phyloP scores from a whole-genome alignment of 1,284 basidiomycete genomes.

The Puccinia polysora region DNA sequence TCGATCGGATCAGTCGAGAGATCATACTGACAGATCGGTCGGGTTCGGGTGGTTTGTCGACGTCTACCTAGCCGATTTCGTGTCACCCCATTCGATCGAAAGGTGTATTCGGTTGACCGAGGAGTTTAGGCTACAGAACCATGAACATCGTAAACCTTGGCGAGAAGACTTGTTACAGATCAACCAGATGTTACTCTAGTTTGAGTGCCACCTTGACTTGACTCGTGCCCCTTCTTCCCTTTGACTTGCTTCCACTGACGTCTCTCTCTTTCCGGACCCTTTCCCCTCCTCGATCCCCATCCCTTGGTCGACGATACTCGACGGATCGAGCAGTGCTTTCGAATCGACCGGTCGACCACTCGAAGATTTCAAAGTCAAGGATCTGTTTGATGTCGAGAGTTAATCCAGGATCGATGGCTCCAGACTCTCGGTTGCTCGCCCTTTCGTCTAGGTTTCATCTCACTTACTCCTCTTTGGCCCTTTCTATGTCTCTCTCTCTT shows the following conservation, averaged over 20 bases:
- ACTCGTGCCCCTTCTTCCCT: too few species aligned
- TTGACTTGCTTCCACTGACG: too few species aligned
- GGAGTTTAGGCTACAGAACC: constrained; percentile 28
- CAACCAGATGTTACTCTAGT: constrained; percentile 44
- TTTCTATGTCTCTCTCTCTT: too few species aligned
- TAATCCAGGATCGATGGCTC: too few species aligned
- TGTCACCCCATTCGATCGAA: constrained; percentile 29
- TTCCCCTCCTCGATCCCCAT: too few species aligned
- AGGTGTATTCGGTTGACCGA: constrained; percentile 33
- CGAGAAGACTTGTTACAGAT: constrained; percentile 38
- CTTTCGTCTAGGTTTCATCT: too few species aligned
- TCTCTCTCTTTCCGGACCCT: too few species aligned
- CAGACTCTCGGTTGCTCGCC: too few species aligned
- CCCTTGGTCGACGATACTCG: too few species aligned
- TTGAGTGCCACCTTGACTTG: background rate
- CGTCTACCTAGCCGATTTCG: constrained; percentile 35
- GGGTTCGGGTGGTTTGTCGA: background rate
- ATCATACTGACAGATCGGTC: background rate
- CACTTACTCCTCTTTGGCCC: too few species aligned
- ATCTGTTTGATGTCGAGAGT: too few species aligned
- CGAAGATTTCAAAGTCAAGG: constrained; percentile 7
- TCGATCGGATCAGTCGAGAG: background rate
- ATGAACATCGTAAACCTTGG: constrained; percentile 36
- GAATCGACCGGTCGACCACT: background rate
- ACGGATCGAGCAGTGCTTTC: constrained; percentile 17